Percentiles rank a stretch among this genome's conserved stretches.
These are phyloP conservation scores for Candida krabiensis DNA, from an alignment of 805 yeast species.

Conservation along the genomic window DNA sequence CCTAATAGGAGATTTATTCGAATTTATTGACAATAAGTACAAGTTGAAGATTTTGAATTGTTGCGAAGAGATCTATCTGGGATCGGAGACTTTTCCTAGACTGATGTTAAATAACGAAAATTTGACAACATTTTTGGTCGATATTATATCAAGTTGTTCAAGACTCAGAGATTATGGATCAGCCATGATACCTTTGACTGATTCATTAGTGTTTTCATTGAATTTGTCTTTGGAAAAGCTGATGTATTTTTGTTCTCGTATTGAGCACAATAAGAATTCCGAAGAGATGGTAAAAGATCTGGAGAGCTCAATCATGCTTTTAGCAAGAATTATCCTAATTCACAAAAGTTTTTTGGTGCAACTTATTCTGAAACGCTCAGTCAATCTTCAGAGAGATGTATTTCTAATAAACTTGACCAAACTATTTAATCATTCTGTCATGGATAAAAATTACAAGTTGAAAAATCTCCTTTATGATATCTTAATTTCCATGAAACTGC, in stretches of 20 bases:
- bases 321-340: constrained; percentile 55
- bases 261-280: constrained; percentile 23
- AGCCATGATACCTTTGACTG: constrained; percentile 28
- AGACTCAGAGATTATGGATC: constrained; percentile 25
- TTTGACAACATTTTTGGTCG: constrained; percentile 40
- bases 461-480: constrained; percentile 61
- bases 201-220: constrained; percentile 41
- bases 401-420: constrained; percentile 49
- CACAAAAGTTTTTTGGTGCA: constrained; percentile 53
- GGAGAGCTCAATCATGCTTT: constrained; percentile 42
- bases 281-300: constrained; percentile 19
- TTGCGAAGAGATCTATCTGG: constrained; percentile 42
- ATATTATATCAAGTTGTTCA: constrained; percentile 48
- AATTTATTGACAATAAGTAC: constrained; percentile 31
- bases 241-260: constrained; percentile 28
- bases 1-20: constrained; percentile 40
- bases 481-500: constrained; percentile 49
- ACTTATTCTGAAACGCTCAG: constrained; percentile 41
- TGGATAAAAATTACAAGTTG: constrained; percentile 47
- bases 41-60: constrained; percentile 35
- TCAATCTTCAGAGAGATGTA: constrained; percentile 40
- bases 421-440: constrained; percentile 43
- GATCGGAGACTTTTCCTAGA: constrained; percentile 41
- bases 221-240: constrained; percentile 41
- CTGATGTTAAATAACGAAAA: constrained; percentile 25